Evolutionary conservation across 257 asterid genomes (phyloP), one percentile per base, ranked within the genome.

Genomic region (Capsicum pubescens): DNA sequence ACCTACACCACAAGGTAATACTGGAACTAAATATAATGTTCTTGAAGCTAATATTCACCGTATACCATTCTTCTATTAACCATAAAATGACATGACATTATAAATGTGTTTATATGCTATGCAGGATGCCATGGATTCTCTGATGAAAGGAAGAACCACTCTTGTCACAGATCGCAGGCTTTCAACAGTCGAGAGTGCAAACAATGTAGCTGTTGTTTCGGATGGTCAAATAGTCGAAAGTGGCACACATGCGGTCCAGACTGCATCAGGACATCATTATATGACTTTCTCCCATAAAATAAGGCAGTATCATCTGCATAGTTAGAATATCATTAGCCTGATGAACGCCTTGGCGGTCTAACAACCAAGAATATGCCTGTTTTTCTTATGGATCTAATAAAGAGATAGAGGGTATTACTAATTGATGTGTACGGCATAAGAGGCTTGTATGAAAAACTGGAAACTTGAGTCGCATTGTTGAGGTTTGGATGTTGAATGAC

Each of bases 81-180:
- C 60, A 19, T 74, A 12, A 52, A 54, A 52, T 54, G 21, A 32
- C 19, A 1, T 52, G 63, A 54, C 8, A 26, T 26, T 76, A 52
- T 74, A 50, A 74, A 48, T 26, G 19, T 46, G 46, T 50, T 11
- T 64, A 46, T 46, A 61, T 81, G 19, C 48, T 81, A 81, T 72
- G 83, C 66, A 94, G 95, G 97, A 95, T 82, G 98, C 98, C 16
- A 95, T 95, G 97, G 98, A 95, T 85, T 94, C 97, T 10, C 90
- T 93, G 35, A 93, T 94, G 97, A 88, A 89, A 87, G 97, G 97
- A 11, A 88, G 97, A 86, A 93, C 97, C 0, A 97, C 93, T 84
- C 90, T 94, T 21, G 98, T 94, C 21, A 94, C 93, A 84, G 98
- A 97, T 17, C 97, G 93, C 48, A 89, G 98, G 91, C 97, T 94